These are phyloP conservation scores for Adenanthera pavonina DNA, from an alignment of 306 rosid species.

Conservation along the genomic window DNA sequence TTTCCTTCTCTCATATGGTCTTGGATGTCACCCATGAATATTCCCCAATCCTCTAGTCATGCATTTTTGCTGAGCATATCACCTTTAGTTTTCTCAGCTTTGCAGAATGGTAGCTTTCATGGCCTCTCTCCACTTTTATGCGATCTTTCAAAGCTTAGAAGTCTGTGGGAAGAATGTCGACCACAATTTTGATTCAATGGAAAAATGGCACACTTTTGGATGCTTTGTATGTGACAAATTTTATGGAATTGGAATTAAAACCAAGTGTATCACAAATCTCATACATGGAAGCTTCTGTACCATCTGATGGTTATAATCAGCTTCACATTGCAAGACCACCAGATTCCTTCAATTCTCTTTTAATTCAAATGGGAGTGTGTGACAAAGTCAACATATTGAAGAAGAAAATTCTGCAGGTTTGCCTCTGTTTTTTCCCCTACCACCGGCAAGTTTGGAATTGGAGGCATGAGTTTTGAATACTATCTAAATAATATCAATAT, in stretches of 20 bases:
- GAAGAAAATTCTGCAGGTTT: slow-evolving; percentile 32
- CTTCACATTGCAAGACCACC: background rate
- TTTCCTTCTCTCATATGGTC: slow-evolving; percentile 44
- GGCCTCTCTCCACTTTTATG: slow-evolving; percentile 4
- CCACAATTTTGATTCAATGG: background rate
- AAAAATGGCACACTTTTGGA: background rate
- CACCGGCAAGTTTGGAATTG: background rate
- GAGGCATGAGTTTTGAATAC: background rate
- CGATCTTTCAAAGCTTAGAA: slow-evolving; percentile 2
- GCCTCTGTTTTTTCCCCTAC: background rate
- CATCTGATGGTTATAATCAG: background rate
- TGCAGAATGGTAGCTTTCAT: background rate
- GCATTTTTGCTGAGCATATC: background rate
- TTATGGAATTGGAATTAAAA: background rate
- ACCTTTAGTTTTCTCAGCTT: background rate
- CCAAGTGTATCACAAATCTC: background rate
- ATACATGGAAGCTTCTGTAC: background rate
- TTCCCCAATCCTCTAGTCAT: background rate
- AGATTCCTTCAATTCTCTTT: background rate
- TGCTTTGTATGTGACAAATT: background rate
- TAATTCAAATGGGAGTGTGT: slow-evolving; percentile 35
- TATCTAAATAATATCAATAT: background rate
- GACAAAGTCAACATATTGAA: background rate
- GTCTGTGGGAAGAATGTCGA: slow-evolving; percentile 26
- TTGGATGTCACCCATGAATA: slow-evolving; percentile 39